Percentiles rank a stretch among this genome's conserved stretches.
phyloP scores from a whole-genome alignment of 1,139 yeast genomes.

The Hansenula sp. region DNA sequence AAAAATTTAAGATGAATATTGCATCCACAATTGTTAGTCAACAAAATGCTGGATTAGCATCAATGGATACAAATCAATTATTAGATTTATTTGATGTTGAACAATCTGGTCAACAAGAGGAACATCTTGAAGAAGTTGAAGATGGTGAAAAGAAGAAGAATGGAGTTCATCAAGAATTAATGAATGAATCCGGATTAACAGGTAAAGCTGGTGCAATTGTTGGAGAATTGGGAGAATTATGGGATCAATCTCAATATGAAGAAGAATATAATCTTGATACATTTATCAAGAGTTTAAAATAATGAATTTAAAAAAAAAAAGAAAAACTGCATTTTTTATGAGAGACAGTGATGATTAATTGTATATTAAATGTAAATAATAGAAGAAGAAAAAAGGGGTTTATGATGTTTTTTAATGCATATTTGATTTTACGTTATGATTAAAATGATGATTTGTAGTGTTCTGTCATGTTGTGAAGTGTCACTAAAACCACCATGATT shows the following conservation, averaged over 20 bases:
- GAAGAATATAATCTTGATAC: constrained; percentile 94
- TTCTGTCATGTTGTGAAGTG: too few species aligned
- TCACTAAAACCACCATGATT: too few species aligned
- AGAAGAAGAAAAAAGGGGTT: not conserved
- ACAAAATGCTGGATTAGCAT: constrained; percentile 88
- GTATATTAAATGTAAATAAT: not conserved
- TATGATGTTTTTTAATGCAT: not conserved
- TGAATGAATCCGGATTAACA: constrained; percentile 34
- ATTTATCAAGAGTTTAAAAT: constrained; percentile 60
- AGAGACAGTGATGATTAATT: not conserved
- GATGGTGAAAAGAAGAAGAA: constrained; percentile 26
- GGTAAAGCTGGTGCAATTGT: constrained; percentile 41
- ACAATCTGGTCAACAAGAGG: constrained; percentile 38
- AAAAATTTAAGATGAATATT: constrained; percentile 93
- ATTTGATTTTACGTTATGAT: not conserved
- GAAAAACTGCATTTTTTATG: not conserved
- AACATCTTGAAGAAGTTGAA: constrained; percentile 35
- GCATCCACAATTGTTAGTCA: constrained; percentile 96
- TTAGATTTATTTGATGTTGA: constrained; percentile 83
- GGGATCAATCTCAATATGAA: constrained; percentile 96
- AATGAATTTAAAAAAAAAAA: constrained; percentile 4
- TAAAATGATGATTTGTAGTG: not conserved
- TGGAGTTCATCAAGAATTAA: constrained; percentile 29
- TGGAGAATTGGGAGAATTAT: constrained; percentile 86
- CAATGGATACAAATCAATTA: constrained; percentile 96